Base-by-base conservation (phyloP, 2,329 filamentous ascomycete genomes). In the Fusarium sp. region DNA sequence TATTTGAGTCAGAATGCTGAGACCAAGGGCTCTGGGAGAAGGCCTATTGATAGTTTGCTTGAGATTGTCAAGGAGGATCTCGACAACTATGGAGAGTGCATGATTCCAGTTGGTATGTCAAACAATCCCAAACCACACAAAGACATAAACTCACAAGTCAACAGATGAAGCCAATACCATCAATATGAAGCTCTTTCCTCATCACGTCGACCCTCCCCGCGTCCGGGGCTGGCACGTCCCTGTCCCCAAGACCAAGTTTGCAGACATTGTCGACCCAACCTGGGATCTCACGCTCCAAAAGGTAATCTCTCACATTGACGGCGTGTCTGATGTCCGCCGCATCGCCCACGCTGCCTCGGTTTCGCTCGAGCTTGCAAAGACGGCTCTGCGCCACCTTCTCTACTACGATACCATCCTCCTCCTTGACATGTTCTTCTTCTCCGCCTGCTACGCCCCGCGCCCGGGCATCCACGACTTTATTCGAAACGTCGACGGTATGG, bases 21-120 rank as follows among this genome's bases (percentile, higher is more conserved):
- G 84, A 80, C 83, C 18, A 85, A 86, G 59, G 82, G 82, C 16
- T 83, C 85, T 37, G 83, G 83, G 82, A 79, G 92, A 85, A 85
- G 94, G 82, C 86, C 90, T 5, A 97, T 98, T 79, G 94, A 96
- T 85, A 94, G 93, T 76, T 84, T 99, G 75, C 88, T 98, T 76
- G 95, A 93, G 83, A 93, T 93, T 71, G 88, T 93, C 67, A 92
- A 92, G 80, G 91, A 98, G 84, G 95, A 99, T 81, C 81, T 99
- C 76, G 98, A 98, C 81, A 97, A 97, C 78, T 99, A 98, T 80
- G 95, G 94, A 80, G 97, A 99, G 85, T 98, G 95, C 87, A 98
- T 98, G 95, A 98, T 98, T 79, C 95, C 95, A 0, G 96, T 98
- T 73, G 94, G 94, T 95, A 85, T 73, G 90, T 86, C 18, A 13